phyloP scores from a whole-genome alignment of 2,329 filamentous ascomycete genomes.

The Lachnellula arida region DNA sequence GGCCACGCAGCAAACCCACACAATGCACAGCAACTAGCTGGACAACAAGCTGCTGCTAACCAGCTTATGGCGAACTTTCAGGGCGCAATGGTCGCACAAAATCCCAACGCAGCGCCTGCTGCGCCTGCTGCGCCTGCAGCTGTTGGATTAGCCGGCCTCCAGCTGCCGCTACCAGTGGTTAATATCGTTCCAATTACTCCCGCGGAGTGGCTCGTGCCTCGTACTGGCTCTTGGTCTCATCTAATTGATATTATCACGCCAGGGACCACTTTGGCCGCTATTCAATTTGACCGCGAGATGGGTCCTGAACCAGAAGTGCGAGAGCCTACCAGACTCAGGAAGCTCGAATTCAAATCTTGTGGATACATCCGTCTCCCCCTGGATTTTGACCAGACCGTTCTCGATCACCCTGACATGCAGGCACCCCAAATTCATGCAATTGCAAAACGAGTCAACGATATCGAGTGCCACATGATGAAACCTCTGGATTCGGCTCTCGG shows the following conservation, averaged over 20 bases:
- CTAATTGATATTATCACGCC: conserved; percentile 47
- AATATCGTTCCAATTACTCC: neutral
- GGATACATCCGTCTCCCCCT: conserved; percentile 28
- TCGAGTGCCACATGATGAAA: conserved; percentile 30
- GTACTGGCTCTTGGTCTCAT: conserved; percentile 44
- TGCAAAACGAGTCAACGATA: conserved; percentile 22
- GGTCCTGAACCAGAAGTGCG: conserved; percentile 22
- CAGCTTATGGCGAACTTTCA: conserved; percentile 1
- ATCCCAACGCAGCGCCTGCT: neutral
- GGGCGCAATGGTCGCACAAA: neutral
- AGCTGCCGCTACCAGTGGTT: neutral
- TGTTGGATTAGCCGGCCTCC: neutral
- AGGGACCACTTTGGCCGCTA: conserved; percentile 39
- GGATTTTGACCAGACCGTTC: conserved; percentile 28
- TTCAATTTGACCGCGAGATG: conserved; percentile 34
- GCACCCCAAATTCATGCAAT: conserved; percentile 11
- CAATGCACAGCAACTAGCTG: conserved; percentile 4
- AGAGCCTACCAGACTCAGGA: conserved; percentile 18
- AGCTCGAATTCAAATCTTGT: conserved; percentile 29
- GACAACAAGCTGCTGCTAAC: conserved; percentile 6
- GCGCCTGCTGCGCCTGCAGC: neutral
- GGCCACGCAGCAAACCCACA: conserved; percentile 8
- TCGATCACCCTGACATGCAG: conserved; percentile 13
- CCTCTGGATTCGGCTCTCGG: conserved; percentile 22
- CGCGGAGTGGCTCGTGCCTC: conserved; percentile 31